phyloP scores from a whole-genome alignment of 2,329 filamentous ascomycete species.

The Kalmusia sp. region DNA sequence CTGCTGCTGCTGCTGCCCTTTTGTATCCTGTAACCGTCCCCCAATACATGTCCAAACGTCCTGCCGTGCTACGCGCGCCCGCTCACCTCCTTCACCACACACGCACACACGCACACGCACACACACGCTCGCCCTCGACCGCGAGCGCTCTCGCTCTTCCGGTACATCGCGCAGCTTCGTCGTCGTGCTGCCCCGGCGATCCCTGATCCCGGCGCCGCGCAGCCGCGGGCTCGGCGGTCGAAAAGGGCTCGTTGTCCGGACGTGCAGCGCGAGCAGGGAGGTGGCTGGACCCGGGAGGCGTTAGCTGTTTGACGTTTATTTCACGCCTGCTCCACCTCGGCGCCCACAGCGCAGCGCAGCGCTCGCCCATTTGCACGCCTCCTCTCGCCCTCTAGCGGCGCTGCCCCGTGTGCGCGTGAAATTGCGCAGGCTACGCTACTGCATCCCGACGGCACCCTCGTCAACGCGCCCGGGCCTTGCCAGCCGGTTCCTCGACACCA shows the following conservation, averaged over 20 bases:
- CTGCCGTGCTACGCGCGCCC: too few species aligned
- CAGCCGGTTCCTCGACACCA: slow-evolving; percentile 40
- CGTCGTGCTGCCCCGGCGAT: slow-evolving; percentile 26
- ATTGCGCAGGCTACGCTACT: slow-evolving; percentile 50
- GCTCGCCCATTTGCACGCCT: slow-evolving; percentile 10
- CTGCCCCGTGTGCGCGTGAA: slow-evolving; percentile 25
- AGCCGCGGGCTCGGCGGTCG: slow-evolving; percentile 29
- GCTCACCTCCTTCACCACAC: too few species aligned
- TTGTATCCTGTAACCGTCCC: too few species aligned
- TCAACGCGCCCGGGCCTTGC: slow-evolving; percentile 36
- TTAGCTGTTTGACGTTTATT: slow-evolving; percentile 50
- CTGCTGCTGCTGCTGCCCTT: too few species aligned
- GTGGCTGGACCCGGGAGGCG: slow-evolving; percentile 38
- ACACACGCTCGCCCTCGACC: too few species aligned
- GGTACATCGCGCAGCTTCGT: too few species aligned
- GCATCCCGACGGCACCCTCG: slow-evolving; percentile 39
- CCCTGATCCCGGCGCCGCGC: slow-evolving; percentile 35
- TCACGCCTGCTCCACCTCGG: slow-evolving; percentile 42
- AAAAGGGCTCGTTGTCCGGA: slow-evolving; percentile 37
- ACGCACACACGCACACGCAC: too few species aligned
- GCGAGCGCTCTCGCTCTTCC: too few species aligned
- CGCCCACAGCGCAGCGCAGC: slow-evolving; percentile 22
- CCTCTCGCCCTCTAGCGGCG: background rate
- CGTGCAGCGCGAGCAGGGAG: slow-evolving; percentile 36
- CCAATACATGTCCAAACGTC: too few species aligned